phyloP scores from a whole-genome alignment of 306 rosid genomes.

The Quercus gilva region DNA sequence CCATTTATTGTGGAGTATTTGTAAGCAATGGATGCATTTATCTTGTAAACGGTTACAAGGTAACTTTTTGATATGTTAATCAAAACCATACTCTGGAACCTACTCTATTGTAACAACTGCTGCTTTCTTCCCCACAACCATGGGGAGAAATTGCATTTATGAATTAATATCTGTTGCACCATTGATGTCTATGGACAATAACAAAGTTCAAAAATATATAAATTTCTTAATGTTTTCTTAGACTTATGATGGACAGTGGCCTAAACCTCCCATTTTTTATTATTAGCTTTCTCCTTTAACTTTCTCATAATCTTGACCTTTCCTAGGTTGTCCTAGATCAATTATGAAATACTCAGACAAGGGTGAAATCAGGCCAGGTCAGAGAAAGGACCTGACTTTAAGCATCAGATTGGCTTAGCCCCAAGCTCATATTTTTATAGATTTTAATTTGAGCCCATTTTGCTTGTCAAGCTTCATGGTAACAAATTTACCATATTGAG shows the following conservation, averaged over 20 bases:
- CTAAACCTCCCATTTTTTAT: not conserved
- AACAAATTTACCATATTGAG: no score
- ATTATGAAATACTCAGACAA: no score
- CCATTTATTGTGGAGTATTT: no score
- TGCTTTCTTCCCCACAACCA: not conserved
- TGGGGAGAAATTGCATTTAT: not conserved
- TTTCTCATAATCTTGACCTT: not conserved
- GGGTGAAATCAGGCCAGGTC: no score
- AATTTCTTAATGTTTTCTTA: not conserved
- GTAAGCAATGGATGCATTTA: no score
- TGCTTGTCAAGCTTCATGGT: no score
- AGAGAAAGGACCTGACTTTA: no score
- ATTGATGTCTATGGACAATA: not conserved
- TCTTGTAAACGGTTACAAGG: no score
- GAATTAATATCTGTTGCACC: not conserved
- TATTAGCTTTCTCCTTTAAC: no score
- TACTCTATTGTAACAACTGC: slow-evolving; percentile 19
- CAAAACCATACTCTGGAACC: slow-evolving; percentile 37
- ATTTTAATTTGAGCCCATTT: no score
- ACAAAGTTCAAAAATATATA: not conserved
- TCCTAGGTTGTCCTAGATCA: not conserved
- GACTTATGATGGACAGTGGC: not conserved
- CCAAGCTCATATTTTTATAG: no score
- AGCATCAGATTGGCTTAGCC: no score
- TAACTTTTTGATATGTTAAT: slow-evolving; percentile 17